Evolutionary conservation across 2,329 filamentous ascomycete genomes (phyloP), one percentile per base, ranked within the genome.

Genomic region (Pseudogymnoascus sp.): DNA sequence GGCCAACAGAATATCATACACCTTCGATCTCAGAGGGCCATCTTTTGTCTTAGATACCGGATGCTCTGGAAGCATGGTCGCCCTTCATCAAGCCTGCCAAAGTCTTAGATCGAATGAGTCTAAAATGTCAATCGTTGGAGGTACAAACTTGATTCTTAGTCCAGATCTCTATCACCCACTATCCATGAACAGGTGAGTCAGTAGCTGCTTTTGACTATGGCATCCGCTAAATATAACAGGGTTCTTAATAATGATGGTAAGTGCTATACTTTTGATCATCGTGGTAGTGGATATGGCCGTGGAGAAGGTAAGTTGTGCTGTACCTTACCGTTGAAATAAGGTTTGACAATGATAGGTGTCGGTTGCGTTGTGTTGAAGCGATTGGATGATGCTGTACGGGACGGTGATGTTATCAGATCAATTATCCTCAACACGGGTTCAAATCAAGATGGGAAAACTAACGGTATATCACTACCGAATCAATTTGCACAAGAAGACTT

Each of bases 61-160:
- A 9, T 66, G 62, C 30, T 62, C 62, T 20, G 59, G 78, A 4
- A 80, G 79, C 47, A 72, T 85, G 14, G 77, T 82, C 2, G 77
- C 79, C 0, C 71, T 84, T 4, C 79, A 84, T 66, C 70, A 79
- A 41, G 81, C 79, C 1, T 77, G 76, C 43, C 70, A 72, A 50
- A 67, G 65, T n/a, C 59, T 76, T 14, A 64, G 67, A 14, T 64
- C 59, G 14, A 66, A 69, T 6, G 70, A 73, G 22, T 69, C 68
- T 8, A 63, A 65, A 6, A 66, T 69, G 39, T 68, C 43, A 18
- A 41, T 65, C 9, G 59, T 61, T 35, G 57, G 35, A 0, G 58
- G 62, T 22, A 32, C 25, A 6, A 60, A 65, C 37, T 38, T 67
- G 35, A 68, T 66, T 16, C 34, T 69, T 12, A 54, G 66, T 34